Evolutionary conservation across 345 rosid species (phyloP).

Genomic region (Arabis alpina): DNA sequence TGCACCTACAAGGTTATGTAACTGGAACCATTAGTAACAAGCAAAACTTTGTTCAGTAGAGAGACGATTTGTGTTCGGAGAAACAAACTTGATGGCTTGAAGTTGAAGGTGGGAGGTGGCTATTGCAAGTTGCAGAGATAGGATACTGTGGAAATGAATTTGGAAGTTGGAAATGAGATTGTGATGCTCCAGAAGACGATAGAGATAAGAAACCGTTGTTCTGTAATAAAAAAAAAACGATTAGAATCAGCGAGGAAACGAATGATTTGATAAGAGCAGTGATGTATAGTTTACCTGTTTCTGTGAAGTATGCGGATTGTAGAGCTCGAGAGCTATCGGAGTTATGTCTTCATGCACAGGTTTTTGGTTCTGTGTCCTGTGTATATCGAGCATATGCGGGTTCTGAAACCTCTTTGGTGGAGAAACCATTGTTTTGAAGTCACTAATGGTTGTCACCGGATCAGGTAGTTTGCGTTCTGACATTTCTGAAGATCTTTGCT

Average conservation of each 20-base stretch:
- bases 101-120: conserved; percentile 51
- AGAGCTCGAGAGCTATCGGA: conserved; percentile 30
- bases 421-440: conserved; percentile 17
- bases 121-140: conserved; percentile 46
- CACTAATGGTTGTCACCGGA: conserved; percentile 16
- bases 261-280: conserved; percentile 17
- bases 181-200: conserved; percentile 46
- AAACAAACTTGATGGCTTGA: conserved; percentile 63
- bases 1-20: conserved; percentile 47
- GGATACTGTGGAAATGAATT: conserved; percentile 48
- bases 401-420: conserved; percentile 19
- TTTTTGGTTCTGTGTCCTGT: conserved; percentile 29
- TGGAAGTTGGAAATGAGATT: conserved; percentile 47
- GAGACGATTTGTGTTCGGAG: neutral
- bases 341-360: conserved; percentile 30
- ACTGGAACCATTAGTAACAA: neutral
- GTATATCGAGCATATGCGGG: conserved; percentile 28
- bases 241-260: conserved; percentile 28
- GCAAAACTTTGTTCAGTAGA: neutral
- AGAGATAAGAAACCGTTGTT: conserved; percentile 67
- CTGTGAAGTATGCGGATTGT: conserved; percentile 33
- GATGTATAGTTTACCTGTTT: conserved; percentile 51
- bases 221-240: conserved; percentile 43
- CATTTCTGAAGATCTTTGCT: conserved; percentile 44
- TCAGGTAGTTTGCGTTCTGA: conserved; percentile 45